These are phyloP conservation scores for Cerioporus squamosus DNA, from an alignment of 1,284 basidiomycete genomes.

Conservation along the genomic window DNA sequence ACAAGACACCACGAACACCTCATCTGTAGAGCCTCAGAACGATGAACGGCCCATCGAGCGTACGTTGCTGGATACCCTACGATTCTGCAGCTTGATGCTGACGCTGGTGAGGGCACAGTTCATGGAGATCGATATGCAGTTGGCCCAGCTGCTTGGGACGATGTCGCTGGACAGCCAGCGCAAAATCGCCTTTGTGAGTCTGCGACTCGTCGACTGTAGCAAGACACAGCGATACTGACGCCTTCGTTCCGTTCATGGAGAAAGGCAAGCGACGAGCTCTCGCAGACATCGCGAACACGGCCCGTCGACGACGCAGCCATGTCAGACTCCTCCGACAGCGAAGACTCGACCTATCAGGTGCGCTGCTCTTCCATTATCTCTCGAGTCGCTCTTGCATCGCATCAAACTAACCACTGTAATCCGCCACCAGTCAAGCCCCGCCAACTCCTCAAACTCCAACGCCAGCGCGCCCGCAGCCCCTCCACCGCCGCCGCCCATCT, in stretches of 20 bases:
- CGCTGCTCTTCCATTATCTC: conserved; percentile 4
- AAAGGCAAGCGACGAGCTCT: conserved; percentile 32
- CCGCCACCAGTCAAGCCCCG: conserved; percentile 20
- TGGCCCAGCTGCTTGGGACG: conserved; percentile 29
- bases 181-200: conserved; percentile 29
- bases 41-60: not conserved
- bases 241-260: conserved; percentile 19
- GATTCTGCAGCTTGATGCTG: too few species aligned
- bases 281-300: conserved; percentile 16
- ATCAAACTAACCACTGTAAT: not conserved
- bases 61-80: not conserved
- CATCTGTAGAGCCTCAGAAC: not conserved
- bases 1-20: not conserved
- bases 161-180: conserved; percentile 27
- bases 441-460: conserved; percentile 25
- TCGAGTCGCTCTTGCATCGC: not conserved
- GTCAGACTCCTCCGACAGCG: conserved; percentile 33
- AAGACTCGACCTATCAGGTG: conserved; percentile 34
- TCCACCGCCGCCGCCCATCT: conserved; percentile 16
- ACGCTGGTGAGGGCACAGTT: not conserved
- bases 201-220: not conserved
- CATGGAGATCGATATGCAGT: conserved; percentile 33
- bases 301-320: conserved; percentile 30
- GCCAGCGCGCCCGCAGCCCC: conserved; percentile 11
- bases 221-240: conserved; percentile 7